A percentile compares a stretch with the other conserved stretches of the same genome.
Evolutionary conservation across 2,329 filamentous ascomycete genomes (phyloP).

Genomic region (Fusarium acutatum): DNA sequence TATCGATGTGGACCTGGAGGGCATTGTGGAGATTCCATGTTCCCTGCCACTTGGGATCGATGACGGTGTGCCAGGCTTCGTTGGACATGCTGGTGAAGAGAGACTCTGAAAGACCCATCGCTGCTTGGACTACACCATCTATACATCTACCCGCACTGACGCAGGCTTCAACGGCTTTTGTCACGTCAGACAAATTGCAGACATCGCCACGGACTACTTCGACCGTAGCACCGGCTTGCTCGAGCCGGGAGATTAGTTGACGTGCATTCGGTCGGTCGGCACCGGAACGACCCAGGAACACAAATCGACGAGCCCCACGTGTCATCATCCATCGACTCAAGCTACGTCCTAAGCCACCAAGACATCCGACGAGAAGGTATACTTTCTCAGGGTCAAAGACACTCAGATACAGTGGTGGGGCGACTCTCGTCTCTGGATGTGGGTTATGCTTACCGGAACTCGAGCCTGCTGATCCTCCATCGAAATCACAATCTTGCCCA

Average conservation of each 20-base stretch:
- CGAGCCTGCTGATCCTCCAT: neutral
- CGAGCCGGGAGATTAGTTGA: neutral
- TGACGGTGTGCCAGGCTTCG: neutral
- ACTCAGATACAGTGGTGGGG: neutral
- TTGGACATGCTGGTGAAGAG: neutral
- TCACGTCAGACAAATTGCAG: neutral
- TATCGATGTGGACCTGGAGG: rapidly evolving
- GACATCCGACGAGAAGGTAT: neutral
- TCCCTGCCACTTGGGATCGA: neutral
- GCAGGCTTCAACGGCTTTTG: neutral
- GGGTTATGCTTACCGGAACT: neutral
- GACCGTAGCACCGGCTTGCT: neutral
- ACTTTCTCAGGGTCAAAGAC: neutral
- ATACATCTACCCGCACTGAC: rapidly evolving
- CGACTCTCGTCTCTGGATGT: rapidly evolving
- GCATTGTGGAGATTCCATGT: neutral
- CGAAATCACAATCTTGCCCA: neutral
- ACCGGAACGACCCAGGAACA: neutral
- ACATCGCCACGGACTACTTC: neutral
- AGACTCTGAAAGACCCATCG: neutral
- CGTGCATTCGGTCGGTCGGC: neutral
- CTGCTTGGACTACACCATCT: neutral
- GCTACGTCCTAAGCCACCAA: neutral
- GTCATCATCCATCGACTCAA: neutral
- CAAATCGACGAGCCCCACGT: neutral